Conservation (phyloP, 371 early-diverging fungal genomes). For the Mucor piriformis region DNA sequence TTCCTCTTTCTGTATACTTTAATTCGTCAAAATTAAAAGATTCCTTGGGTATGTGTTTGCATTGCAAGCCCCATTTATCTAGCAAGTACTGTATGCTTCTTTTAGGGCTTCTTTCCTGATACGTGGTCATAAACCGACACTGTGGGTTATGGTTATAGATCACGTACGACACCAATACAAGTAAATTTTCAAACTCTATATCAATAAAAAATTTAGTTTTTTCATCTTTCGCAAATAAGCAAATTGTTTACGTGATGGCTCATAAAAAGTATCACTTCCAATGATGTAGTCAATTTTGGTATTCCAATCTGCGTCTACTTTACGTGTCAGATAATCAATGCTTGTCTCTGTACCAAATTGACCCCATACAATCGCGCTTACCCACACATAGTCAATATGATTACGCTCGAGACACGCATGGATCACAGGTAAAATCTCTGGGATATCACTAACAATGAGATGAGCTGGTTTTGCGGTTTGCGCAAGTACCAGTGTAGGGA, state of each 20-base stretch:
- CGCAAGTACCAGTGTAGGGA: conserved; percentile 55
- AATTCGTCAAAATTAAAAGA: conserved; percentile 48
- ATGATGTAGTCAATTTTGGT: conserved; percentile 50
- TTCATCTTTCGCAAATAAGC: too few species aligned
- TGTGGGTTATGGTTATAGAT: conserved; percentile 53
- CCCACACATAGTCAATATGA: conserved; percentile 7
- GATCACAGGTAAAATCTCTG: conserved; percentile 43
- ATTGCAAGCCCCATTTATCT: conserved; percentile 54
- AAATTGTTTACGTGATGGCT: conserved; percentile 48
- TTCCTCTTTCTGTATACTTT: conserved; percentile 32
- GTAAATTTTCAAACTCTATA: conserved; percentile 61
- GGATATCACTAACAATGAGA: conserved; percentile 49
- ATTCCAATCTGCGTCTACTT: conserved; percentile 20
- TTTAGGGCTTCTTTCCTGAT: conserved; percentile 63
- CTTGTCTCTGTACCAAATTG: conserved; percentile 32
- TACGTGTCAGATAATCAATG: conserved; percentile 27
- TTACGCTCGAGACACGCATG: conserved; percentile 41
- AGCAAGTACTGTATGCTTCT: conserved; percentile 56
- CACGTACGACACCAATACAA: conserved; percentile 50
- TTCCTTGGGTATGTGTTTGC: conserved; percentile 43
- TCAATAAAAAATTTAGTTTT: not conserved
- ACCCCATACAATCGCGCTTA: conserved; percentile 51
- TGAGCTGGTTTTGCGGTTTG: conserved; percentile 17
- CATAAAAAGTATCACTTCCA: conserved; percentile 65
- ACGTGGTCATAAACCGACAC: conserved; percentile 54